Evolutionary conservation across 805 yeast genomes (phyloP), one percentile per base, ranked within the genome.

Genomic region (Saturnispora gosingensis): DNA sequence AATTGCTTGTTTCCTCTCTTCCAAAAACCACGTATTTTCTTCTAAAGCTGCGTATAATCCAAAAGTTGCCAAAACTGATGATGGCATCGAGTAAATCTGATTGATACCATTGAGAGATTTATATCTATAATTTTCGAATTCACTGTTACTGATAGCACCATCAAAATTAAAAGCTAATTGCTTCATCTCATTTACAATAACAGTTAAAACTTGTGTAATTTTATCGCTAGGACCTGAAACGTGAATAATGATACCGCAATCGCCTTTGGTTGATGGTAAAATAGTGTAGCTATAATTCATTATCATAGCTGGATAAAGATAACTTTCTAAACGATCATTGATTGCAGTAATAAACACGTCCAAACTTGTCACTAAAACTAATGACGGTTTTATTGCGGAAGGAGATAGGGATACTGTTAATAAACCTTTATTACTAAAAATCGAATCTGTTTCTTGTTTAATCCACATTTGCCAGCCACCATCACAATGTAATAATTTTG

Each of bases 211-310:
- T 3, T 54, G 53, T 3, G 54, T 48, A 4, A 76, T 64, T 1
- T 78, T 75, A 28, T 64, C 64, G 0, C 62, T 58, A n/a, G 75
- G 74, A 0, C 93, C 91, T 27, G 75, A 66, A 1, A 81, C 61
- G 3, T 74, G 75, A n/a, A 84, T 58, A 0, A 74, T 64, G 6
- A 85, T 60, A 6, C 82, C 75, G 0, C 74, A 72, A 48, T 74
- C 78, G 4, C 85, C 82, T 55, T 76, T 76, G 13, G 69, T 54
- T 3, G 83, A 78, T 0, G 88, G 77, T 36, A 64, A 68, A 0
- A 84, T 54, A 18, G 77, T 81, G 77, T 84, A 84, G 0, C 75
- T 61, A 58, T 73, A 81, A 1, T 82, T 80, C 9, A 81, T 53
- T n/a, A 72, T 60, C 51, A 81, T 78, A 1, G 81, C 72, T 1